phyloP scores from a whole-genome alignment of 192 early-diverging fungal genomes.

The Tieghemiomyces parasiticus region DNA sequence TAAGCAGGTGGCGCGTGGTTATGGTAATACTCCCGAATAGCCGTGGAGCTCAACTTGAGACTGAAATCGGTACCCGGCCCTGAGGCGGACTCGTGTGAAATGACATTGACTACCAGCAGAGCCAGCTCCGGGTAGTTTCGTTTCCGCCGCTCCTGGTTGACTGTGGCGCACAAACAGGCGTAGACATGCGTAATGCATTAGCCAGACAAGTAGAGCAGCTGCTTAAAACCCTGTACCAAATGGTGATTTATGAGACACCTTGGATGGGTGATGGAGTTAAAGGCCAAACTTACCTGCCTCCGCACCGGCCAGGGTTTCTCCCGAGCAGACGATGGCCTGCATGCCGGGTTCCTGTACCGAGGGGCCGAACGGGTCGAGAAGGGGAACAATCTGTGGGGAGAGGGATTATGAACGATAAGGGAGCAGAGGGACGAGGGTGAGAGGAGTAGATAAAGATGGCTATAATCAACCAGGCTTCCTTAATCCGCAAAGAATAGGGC shows the following conservation, averaged over 20 bases:
- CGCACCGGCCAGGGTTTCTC: slow-evolving; percentile 66
- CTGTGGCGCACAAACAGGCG: slow-evolving; percentile 22
- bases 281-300: slow-evolving; percentile 33
- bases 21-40: slow-evolving; percentile 33
- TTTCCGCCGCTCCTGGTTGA: slow-evolving; percentile 60
- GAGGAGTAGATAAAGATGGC: neutral
- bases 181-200: neutral
- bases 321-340: slow-evolving; percentile 65
- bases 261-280: too few species aligned
- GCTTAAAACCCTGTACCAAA: too few species aligned
- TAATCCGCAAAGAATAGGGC: too few species aligned
- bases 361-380: slow-evolving; percentile 78
- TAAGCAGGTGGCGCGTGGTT: too few species aligned
- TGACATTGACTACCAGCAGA: slow-evolving; percentile 42
- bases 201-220: neutral
- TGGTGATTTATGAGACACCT: too few species aligned
- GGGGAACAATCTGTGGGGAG: slow-evolving; percentile 34
- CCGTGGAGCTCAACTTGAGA: slow-evolving; percentile 67
- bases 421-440: neutral
- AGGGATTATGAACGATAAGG: slow-evolving; percentile 2
- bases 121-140: slow-evolving; percentile 34
- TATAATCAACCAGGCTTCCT: too few species aligned
- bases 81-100: slow-evolving; percentile 25
- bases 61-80: slow-evolving; percentile 22
- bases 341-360: slow-evolving; percentile 56